Evolutionary conservation across 1,139 yeast genomes (phyloP).

Genomic region (Magnusiomyces paraingens): DNA sequence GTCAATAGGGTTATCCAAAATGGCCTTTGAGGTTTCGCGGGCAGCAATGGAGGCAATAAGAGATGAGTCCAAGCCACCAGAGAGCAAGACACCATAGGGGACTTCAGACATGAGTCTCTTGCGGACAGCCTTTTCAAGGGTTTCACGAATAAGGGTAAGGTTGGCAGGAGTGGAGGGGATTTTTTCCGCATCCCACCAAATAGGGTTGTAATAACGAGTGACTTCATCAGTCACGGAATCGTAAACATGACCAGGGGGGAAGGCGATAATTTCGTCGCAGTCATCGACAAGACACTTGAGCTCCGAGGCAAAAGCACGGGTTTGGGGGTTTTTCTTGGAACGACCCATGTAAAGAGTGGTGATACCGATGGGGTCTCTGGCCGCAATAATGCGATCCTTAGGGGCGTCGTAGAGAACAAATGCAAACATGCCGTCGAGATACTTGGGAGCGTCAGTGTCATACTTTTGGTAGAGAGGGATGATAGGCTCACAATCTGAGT

Average conservation of each 20-base stretch:
- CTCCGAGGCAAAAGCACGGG: constrained; percentile 89
- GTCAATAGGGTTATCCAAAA: constrained; percentile 41
- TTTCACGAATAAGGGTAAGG: constrained; percentile 60
- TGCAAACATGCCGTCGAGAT: constrained; percentile 97
- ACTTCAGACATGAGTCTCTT: constrained; percentile 99
- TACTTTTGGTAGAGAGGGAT: constrained; percentile 85
- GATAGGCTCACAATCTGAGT: constrained; percentile 95
- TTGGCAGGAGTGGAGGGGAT: constrained; percentile 75
- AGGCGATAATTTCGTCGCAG: constrained; percentile 85
- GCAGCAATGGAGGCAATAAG: constrained; percentile 96
- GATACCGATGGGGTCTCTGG: constrained; percentile 97
- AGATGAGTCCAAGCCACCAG: constrained; percentile 96
- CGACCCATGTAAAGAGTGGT: constrained; percentile 96
- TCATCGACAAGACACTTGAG: constrained; percentile 88
- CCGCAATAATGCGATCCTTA: constrained; percentile 85
- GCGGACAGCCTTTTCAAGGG: constrained; percentile 90
- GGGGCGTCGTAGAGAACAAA: constrained; percentile 82
- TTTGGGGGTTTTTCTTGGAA: constrained; percentile 57
- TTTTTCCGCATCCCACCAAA: constrained; percentile 83
- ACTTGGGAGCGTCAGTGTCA: constrained; percentile 83
- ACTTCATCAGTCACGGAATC: constrained; percentile 83
- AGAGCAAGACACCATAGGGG: constrained; percentile 91
- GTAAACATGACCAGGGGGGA: constrained; percentile 98
- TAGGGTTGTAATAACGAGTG: constrained; percentile 83
- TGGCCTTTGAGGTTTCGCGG: constrained; percentile 83